Conservation (phyloP, 1,284 basidiomycete species). For the Sanghuangporus weigelae region DNA sequence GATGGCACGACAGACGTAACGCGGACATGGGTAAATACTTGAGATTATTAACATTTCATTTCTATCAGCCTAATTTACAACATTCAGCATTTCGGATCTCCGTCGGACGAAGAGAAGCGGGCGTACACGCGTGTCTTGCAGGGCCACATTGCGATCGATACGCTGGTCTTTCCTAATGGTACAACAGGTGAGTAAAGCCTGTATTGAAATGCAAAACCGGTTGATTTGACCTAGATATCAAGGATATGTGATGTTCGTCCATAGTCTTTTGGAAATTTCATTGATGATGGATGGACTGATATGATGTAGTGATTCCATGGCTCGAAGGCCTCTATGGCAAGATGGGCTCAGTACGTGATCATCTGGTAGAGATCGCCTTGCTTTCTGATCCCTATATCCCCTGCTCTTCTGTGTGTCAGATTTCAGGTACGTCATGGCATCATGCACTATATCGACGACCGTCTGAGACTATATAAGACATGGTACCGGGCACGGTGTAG, state of each 20-base stretch:
- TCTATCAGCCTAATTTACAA: conserved; percentile 1
- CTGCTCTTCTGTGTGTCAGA: conserved; percentile 21
- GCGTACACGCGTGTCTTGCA: conserved; percentile 94
- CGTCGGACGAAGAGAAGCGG: conserved; percentile 77
- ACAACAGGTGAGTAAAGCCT: conserved; percentile 60
- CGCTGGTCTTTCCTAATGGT: conserved; percentile 79
- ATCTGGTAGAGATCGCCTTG: not conserved
- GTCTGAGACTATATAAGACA: conserved; percentile 44
- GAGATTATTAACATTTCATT: not conserved
- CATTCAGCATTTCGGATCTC: conserved; percentile 86
- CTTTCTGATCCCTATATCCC: not conserved
- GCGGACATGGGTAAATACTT: conserved; percentile 65
- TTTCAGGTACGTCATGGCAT: conserved; percentile 39
- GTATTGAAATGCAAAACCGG: not conserved
- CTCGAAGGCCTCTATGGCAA: conserved; percentile 82
- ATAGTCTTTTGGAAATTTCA: not conserved
- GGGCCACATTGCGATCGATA: conserved; percentile 92
- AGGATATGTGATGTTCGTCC: conserved; percentile 1
- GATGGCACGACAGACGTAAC: conserved; percentile 97
- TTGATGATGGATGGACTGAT: conserved; percentile 9
- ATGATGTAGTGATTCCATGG: conserved; percentile 74
- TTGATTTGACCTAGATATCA: not conserved
- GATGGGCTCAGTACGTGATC: conserved; percentile 73
- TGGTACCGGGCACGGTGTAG: conserved; percentile 92
- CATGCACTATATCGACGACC: conserved; percentile 27